These are phyloP conservation scores for Cladosporium sp. DNA, from an alignment of 2,329 filamentous ascomycete species.

Conservation along the genomic window DNA sequence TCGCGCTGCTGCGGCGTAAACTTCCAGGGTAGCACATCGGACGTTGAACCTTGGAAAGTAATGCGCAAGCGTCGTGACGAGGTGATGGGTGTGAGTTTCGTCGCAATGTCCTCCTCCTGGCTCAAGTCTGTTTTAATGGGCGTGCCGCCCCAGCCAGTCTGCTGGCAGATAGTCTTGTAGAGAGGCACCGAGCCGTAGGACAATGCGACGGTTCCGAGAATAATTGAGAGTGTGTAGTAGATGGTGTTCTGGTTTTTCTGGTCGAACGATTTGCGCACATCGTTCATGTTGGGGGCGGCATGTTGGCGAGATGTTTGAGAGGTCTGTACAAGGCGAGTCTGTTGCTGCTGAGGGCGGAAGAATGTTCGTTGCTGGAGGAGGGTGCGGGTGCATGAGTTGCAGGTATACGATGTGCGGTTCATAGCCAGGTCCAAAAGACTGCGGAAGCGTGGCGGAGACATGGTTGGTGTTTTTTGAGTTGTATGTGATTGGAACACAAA, in stretches of 20 bases:
- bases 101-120: constrained; percentile 58
- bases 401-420: constrained; percentile 16
- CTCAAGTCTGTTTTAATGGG: constrained; percentile 67
- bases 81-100: constrained; percentile 77
- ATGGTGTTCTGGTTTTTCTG: constrained; percentile 63
- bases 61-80: constrained; percentile 84
- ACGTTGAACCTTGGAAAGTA: constrained; percentile 94
- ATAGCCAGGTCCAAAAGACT: constrained; percentile 34
- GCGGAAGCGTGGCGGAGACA: constrained; percentile 36
- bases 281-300: constrained; percentile 60
- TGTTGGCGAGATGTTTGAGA: constrained; percentile 23
- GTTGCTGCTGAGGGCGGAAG: constrained; percentile 18
- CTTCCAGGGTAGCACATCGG: constrained; percentile 95
- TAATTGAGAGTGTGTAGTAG: constrained; percentile 75
- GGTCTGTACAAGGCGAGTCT: constrained; percentile 18
- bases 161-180: constrained; percentile 89
- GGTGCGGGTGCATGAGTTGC: constrained; percentile 17
- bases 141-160: constrained; percentile 89
- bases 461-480: constrained; percentile 18
- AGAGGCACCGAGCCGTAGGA: constrained; percentile 83
- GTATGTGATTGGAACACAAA: not conserved
- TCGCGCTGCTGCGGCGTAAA: constrained; percentile 96
- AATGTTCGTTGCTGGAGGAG: constrained; percentile 15
- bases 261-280: constrained; percentile 45
- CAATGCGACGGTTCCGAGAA: constrained; percentile 76